Percentiles rank a stretch among this genome's conserved stretches.
Conservation (phyloP, 2,329 filamentous ascomycete species). For the Ampelomyces quisqualis region DNA sequence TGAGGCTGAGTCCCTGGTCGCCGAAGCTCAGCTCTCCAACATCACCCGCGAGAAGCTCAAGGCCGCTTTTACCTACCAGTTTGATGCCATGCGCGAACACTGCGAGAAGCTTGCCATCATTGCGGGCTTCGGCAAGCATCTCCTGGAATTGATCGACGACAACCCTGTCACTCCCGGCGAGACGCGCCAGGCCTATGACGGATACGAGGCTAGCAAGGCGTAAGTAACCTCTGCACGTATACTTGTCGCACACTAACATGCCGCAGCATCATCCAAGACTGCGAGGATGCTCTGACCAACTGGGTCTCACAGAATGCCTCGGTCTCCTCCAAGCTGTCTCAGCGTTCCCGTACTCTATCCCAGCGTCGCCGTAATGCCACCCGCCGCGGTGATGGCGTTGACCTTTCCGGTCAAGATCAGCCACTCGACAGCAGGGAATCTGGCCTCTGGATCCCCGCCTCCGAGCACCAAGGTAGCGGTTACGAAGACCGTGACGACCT, state of each 20-base stretch:
- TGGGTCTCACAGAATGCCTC: conserved; percentile 92
- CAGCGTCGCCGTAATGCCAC: conserved; percentile 71
- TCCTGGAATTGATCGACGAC: conserved; percentile 95
- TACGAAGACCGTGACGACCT: conserved; percentile 65
- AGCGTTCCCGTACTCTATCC: conserved; percentile 81
- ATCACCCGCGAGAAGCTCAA: conserved; percentile 99
- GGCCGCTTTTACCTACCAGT: conserved; percentile 96
- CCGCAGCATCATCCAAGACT: conserved; percentile 89
- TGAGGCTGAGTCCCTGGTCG: conserved; percentile 97
- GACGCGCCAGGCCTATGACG: conserved; percentile 92
- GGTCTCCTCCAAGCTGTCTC: conserved; percentile 83
- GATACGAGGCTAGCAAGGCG: conserved; percentile 96
- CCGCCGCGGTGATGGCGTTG: conserved; percentile 69
- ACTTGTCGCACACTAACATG: conserved; percentile 18
- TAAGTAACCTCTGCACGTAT: conserved; percentile 35
- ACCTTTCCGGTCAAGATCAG: conserved; percentile 79
- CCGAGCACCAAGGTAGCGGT: conserved; percentile 63
- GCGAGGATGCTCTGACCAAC: conserved; percentile 94
- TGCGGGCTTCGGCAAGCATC: conserved; percentile 94
- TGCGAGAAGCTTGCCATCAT: conserved; percentile 98
- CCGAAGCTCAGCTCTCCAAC: conserved; percentile 97
- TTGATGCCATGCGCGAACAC: conserved; percentile 95
- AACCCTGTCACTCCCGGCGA: conserved; percentile 96
- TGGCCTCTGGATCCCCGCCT: conserved; percentile 75
- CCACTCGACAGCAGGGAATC: conserved; percentile 73